These are phyloP conservation scores for Aegilops speltoides DNA, from an alignment of 176 grass and related monocot genomes.

Conservation along the genomic window DNA sequence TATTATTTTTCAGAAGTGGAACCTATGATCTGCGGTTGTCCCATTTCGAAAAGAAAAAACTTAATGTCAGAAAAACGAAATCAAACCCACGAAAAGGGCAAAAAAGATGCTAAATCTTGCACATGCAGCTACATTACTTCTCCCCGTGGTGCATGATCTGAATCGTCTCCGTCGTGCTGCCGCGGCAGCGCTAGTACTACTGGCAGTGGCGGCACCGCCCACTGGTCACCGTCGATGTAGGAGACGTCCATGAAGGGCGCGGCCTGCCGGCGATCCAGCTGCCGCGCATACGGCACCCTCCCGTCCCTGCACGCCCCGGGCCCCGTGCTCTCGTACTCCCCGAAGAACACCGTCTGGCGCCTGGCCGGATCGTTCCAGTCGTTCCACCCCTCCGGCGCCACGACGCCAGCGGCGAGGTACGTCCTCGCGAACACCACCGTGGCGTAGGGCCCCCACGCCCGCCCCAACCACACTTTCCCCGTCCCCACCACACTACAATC, in stretches of 20 bases:
- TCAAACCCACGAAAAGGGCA: no score
- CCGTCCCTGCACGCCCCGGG: constrained; percentile 39
- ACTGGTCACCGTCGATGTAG: constrained; percentile 67
- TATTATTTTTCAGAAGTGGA: no score
- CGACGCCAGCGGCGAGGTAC: constrained; percentile 36
- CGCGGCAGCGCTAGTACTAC: constrained; percentile 25
- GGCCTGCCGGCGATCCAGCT: constrained; percentile 54
- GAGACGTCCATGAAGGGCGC: constrained; percentile 67
- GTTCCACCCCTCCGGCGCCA: constrained; percentile 74
- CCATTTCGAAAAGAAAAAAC: no score
- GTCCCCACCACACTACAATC: constrained; percentile 63
- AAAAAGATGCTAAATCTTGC: no score
- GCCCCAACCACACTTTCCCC: constrained; percentile 67
- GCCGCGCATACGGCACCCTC: constrained; percentile 55
- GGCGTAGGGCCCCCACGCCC: constrained; percentile 62
- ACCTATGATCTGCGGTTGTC: no score
- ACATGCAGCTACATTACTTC: no score
- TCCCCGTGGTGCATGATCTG: neutral
- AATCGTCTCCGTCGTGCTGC: neutral
- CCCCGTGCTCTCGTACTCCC: constrained; percentile 70
- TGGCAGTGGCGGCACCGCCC: constrained; percentile 41
- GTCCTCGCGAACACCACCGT: constrained; percentile 68
- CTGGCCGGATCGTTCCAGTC: constrained; percentile 73
- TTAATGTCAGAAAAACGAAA: no score
- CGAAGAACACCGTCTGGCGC: constrained; percentile 64